Evolutionary conservation across 768 basidiomycete species (phyloP).

Genomic region (Psilocybe subaeruginosa): DNA sequence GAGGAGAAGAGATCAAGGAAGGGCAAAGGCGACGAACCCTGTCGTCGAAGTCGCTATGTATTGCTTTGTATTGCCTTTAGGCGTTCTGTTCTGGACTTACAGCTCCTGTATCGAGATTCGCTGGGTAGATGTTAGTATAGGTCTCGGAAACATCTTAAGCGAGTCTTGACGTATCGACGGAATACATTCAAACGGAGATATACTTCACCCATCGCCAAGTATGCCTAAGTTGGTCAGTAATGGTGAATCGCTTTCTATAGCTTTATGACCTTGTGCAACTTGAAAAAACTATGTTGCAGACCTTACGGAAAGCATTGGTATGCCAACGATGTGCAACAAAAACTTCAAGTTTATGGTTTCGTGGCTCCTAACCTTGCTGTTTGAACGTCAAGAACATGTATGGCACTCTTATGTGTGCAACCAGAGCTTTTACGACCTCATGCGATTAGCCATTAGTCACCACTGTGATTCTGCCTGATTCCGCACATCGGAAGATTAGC

Average conservation of each 20-base stretch:
- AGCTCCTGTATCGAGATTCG: conserved; percentile 2
- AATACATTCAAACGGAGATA: background rate
- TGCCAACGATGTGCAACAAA: too few relatives aligned
- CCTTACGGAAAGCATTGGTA: too few relatives aligned
- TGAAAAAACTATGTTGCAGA: too few relatives aligned
- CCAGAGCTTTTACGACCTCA: too few relatives aligned
- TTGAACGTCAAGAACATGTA: too few relatives aligned
- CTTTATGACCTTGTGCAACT: background rate
- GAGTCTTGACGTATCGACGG: background rate
- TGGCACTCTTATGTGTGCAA: too few relatives aligned
- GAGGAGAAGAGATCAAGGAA: background rate
- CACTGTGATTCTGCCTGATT: too few relatives aligned
- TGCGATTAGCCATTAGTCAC: too few relatives aligned
- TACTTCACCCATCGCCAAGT: background rate
- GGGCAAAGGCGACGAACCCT: background rate
- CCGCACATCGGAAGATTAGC: too few relatives aligned
- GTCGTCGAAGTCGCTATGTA: background rate
- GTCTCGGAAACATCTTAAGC: background rate
- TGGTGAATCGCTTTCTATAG: background rate
- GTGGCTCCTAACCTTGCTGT: too few relatives aligned
- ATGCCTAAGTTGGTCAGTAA: background rate
- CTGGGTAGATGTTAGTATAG: background rate
- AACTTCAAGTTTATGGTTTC: too few relatives aligned
- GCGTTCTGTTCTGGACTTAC: background rate
- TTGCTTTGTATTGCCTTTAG: background rate